Base-by-base conservation (phyloP, 140 eudicot genomes). In the Erigeron philadelphicus region DNA sequence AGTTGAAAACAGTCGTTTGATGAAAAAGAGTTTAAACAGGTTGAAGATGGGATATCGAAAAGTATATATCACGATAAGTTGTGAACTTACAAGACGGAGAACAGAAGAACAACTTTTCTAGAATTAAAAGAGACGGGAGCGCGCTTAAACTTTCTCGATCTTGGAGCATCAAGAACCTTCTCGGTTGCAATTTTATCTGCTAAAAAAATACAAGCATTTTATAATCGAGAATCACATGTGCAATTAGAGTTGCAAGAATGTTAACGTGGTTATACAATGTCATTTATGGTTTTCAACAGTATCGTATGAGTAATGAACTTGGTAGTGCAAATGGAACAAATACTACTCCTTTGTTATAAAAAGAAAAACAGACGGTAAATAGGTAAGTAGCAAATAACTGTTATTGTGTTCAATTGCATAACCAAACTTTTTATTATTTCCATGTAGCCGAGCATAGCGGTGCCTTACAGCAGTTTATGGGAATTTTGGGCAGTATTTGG, bases 81-180 rank as follows among this genome's bases (percentile, higher is more conserved):
- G 56, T 50, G 9, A 72, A 72, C 97, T 88, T 86, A 91, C 97
- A 91, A 75, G 74, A 91, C 78, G 13, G 96, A 91, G 83, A 88
- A 91, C 69, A 91, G 79, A 79, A 91, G 86, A 79, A 85, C 95
- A 45, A 91, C 82, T 81, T 84, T 86, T 81, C 95, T 84, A 67
- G 96, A 84, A 74, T 81, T 84, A 78, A 91, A 86, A 21, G 93
- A 84, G 43, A 35, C 46, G 11, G 79, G 72, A 40, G 88, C 79
- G 41, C 91, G 95, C 81, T 88, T 91, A 77, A 76, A 88, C 70
- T 88, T 91, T 84, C 96, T 85, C 42, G 78, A 77, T 76, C 87
- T 86, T 1, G 84, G 76, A 15, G 72, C 80, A 47, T 87, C 93
- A 45, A 78, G 75, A 76, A 81, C 76, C 71, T 78, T 82, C 75